These are phyloP conservation scores for Mortierella polycephala DNA, from an alignment of 371 early-diverging fungal species.

Conservation along the genomic window DNA sequence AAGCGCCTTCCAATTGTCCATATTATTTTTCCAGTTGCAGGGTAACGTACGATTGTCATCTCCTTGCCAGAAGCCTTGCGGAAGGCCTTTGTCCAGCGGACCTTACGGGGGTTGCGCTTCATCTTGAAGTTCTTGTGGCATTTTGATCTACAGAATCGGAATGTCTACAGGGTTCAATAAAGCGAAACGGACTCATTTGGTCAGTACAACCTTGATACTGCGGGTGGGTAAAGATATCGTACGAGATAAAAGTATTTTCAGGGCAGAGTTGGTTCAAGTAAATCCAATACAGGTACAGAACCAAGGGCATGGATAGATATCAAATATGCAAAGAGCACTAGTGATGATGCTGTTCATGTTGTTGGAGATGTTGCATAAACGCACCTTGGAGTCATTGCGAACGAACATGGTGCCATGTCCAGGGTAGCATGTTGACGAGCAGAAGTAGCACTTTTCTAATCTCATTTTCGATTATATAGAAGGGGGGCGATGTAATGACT, in stretches of 20 bases:
- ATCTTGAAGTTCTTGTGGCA: slow-evolving; percentile 99
- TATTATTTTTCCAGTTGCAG: background rate
- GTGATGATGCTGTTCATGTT: background rate
- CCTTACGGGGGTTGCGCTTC: slow-evolving; percentile 99
- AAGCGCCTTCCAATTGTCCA: background rate
- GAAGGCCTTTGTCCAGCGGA: slow-evolving; percentile 99
- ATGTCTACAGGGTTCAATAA: slow-evolving; percentile 64
- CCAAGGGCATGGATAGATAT: background rate
- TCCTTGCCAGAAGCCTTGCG: slow-evolving; percentile 98
- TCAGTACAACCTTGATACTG: background rate
- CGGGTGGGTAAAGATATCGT: background rate
- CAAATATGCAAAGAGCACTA: background rate
- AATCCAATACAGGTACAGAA: background rate
- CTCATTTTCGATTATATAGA: slow-evolving; percentile 76
- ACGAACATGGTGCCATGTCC: slow-evolving; percentile 99
- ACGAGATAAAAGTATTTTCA: background rate
- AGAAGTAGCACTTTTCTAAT: slow-evolving; percentile 99
- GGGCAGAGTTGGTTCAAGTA: no score
- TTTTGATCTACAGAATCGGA: slow-evolving; percentile 99
- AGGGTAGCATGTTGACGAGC: slow-evolving; percentile 98
- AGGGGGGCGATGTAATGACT: background rate
- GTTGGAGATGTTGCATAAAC: background rate
- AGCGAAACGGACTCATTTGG: background rate
- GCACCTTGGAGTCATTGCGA: slow-evolving; percentile 95
- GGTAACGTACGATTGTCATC: slow-evolving; percentile 91